These are phyloP conservation scores for Darksidea phi DNA, from an alignment of 495 filamentous ascomycete species.

Conservation along the genomic window DNA sequence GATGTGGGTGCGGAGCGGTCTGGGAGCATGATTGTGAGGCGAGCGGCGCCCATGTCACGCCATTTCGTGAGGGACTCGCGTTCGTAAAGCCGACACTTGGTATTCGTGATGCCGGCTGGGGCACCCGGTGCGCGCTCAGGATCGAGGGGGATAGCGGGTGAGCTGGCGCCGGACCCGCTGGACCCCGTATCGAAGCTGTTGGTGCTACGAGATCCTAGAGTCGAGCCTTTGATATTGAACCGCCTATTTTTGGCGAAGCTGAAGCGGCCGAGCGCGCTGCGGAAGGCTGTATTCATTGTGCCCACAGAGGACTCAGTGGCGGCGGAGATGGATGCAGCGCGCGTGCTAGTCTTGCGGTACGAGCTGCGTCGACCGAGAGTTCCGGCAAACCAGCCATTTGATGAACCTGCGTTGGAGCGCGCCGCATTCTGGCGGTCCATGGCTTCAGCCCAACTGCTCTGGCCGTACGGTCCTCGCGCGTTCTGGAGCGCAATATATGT, in stretches of 20 bases:
- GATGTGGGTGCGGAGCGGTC: constrained; percentile 49
- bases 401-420: constrained; percentile 31
- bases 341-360: constrained; percentile 58
- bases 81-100: constrained; percentile 79
- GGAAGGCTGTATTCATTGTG: constrained; percentile 61
- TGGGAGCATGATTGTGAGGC: constrained; percentile 68
- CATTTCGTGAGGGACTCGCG: constrained; percentile 74
- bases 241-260: constrained; percentile 57
- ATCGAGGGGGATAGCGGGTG: constrained; percentile 60
- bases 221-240: constrained; percentile 73
- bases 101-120: constrained; percentile 57
- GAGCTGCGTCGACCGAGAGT: constrained; percentile 54
- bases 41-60: constrained; percentile 84
- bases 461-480: constrained; percentile 50
- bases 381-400: constrained; percentile 34
- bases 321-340: constrained; percentile 49
- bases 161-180: constrained; percentile 51
- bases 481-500: constrained; percentile 83
- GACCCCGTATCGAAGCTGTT: constrained; percentile 55
- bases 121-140: constrained; percentile 42
- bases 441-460: constrained; percentile 41
- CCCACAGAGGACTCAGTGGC: constrained; percentile 55
- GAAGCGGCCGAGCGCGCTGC: constrained; percentile 71
- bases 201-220: constrained; percentile 58
- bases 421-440: constrained; percentile 47